Evolutionary conservation across 345 rosid species (phyloP).

Genomic region (Populus deltoides): DNA sequence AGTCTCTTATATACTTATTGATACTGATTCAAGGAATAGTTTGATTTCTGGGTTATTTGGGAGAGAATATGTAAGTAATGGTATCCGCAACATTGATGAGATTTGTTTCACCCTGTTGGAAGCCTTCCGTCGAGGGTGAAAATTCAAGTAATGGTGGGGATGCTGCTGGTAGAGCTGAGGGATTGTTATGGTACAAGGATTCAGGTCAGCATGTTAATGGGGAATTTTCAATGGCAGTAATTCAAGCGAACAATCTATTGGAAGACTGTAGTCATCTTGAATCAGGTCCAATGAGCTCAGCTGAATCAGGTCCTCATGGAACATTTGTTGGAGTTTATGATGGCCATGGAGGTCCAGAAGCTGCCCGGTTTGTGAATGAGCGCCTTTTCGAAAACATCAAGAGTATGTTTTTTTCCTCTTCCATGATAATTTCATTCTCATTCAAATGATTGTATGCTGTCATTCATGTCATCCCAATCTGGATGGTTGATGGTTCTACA

Average conservation of each 20-base stretch:
- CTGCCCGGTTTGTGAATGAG: slow-evolving; percentile 77
- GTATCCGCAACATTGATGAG: slow-evolving; percentile 61
- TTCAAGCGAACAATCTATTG: slow-evolving; percentile 75
- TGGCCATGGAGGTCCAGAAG: slow-evolving; percentile 99
- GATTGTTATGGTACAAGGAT: slow-evolving; percentile 89
- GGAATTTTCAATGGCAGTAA: slow-evolving; percentile 91
- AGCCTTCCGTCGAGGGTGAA: slow-evolving; percentile 68
- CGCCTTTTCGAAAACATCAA: slow-evolving; percentile 61
- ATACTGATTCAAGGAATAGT: slow-evolving; percentile 40
- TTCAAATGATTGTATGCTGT: neutral
- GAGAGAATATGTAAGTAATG: slow-evolving; percentile 78
- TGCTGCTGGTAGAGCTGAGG: slow-evolving; percentile 57
- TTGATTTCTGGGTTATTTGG: slow-evolving; percentile 63
- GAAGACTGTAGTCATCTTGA: slow-evolving; percentile 93
- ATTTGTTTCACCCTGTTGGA: slow-evolving; percentile 87
- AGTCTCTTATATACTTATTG: slow-evolving; percentile 30
- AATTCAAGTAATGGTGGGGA: slow-evolving; percentile 58
- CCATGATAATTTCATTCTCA: slow-evolving; percentile 3
- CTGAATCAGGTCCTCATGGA: slow-evolving; percentile 76
- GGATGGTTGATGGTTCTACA: neutral
- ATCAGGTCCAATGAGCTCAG: slow-evolving; percentile 82
- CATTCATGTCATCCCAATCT: neutral
- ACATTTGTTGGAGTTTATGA: slow-evolving; percentile 98
- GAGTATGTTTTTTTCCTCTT: slow-evolving; percentile 45
- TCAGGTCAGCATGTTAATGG: slow-evolving; percentile 62